Base-by-base conservation (phyloP, 139 green algal genomes). In the Picochlorum sp. region DNA sequence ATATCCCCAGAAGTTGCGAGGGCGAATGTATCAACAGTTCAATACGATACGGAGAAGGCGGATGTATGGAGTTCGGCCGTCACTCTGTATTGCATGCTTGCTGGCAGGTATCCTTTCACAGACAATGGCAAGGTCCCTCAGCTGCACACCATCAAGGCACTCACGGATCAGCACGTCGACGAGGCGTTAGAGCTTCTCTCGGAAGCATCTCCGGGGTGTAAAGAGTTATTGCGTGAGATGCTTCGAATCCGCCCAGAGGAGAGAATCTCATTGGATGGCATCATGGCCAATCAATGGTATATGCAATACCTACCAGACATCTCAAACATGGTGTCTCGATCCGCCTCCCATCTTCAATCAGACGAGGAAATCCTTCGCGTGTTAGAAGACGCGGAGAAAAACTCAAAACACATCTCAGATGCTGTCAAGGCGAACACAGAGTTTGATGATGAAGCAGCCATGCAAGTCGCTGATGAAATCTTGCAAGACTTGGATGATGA, bases 211-310 rank as follows among this genome's bases (percentile, higher is more conserved):
- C 24, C 67, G 7, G 67, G 47, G 15, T 79, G 66, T 54, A 44
- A 50, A 73, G 81, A 68, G 21, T 76, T 95, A 61, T 58, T 95
- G 21, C 59, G 49, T 10, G 60, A 65, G 26, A 85, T 95, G 45
- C 78, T 95, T n/a, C 70, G 77, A 14, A 80, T 82, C 5, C 60
- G 81, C 54, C 74, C 84, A 1, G 24, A 47, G 13, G 23, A 74
- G n/a, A 71, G 88, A 21, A 58, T 81, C 26, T 80, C 69, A 15
- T 76, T 95, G 34, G 41, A 52, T 9, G 73, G 80, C 55, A 90
- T 96, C 56, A 79, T 89, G 67, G 31, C 70, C 20, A 47, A 67
- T 55, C 61, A 49, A 24, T 69, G 71, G 71, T 77, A 73, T 50
- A 51, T 31, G n/a, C 71, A 73, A 21, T 77, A 66, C 64, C 60